Evolutionary conservation across 2,329 filamentous ascomycete species (phyloP).

Genomic region (Sarocladium kiliense): DNA sequence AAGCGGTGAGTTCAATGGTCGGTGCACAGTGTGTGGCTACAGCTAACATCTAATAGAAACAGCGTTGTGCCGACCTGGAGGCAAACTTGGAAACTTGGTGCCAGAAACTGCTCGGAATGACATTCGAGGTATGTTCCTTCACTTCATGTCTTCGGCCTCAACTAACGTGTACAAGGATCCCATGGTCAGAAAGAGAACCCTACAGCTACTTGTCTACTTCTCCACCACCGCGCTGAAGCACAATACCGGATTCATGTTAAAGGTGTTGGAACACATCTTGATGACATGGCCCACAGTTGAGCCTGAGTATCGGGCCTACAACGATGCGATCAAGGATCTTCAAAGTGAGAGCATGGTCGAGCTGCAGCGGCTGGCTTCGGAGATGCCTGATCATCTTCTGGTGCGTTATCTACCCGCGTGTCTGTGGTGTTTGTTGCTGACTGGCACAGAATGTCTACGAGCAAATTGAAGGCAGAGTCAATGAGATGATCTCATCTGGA

Average conservation of each 20-base stretch:
- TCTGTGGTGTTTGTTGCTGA: constrained; percentile 15
- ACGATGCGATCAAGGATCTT: constrained; percentile 84
- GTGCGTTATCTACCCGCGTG: constrained; percentile 34
- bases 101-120: constrained; percentile 62
- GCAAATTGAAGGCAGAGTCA: constrained; percentile 76
- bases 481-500: constrained; percentile 69
- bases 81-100: constrained; percentile 68
- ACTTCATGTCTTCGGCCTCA: too few species aligned
- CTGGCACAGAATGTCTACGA: constrained; percentile 68
- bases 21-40: too few species aligned
- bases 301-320: constrained; percentile 67
- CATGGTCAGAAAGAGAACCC: constrained; percentile 72
- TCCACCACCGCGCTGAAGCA: constrained; percentile 75
- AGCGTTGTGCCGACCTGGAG: constrained; percentile 55
- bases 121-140: constrained; percentile 51
- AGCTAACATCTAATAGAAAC: constrained; percentile 26
- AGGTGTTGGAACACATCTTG: constrained; percentile 85
- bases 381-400: constrained; percentile 86
- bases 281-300: constrained; percentile 73
- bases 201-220: constrained; percentile 79
- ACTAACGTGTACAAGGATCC: constrained; percentile 55
- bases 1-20: constrained; percentile 20
- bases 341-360: constrained; percentile 82
- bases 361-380: constrained; percentile 79
- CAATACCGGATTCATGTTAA: constrained; percentile 76